Conservation (phyloP, 176 grass and related monocot genomes). For the Zea luxurians region DNA sequence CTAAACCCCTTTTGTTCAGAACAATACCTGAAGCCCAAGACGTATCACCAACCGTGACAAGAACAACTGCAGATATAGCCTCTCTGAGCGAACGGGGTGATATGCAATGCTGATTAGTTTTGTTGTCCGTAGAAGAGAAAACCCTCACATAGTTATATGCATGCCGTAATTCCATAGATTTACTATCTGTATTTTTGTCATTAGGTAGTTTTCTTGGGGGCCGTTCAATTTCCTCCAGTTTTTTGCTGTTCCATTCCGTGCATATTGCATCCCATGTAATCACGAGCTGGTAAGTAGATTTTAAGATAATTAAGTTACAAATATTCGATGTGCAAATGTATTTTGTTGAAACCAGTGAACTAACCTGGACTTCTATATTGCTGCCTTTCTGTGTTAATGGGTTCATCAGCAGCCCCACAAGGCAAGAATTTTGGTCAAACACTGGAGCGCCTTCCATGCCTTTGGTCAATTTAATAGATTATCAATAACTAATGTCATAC, state of each 20-base stretch:
- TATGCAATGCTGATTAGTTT: conserved; percentile 27
- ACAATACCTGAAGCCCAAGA: conserved; percentile 96
- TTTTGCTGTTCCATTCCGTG: conserved; percentile 43
- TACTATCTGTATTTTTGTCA: conserved; percentile 33
- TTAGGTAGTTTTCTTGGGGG: conserved; percentile 36
- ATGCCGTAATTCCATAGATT: conserved; percentile 29
- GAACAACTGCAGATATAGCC: conserved; percentile 75
- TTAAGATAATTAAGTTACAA: conserved; percentile 27
- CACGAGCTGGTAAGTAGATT: conserved; percentile 63
- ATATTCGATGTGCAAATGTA: conserved; percentile 20
- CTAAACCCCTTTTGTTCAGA: conserved; percentile 72
- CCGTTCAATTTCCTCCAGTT: conserved; percentile 43
- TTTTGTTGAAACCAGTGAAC: conserved; percentile 24
- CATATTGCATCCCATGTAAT: conserved; percentile 85
- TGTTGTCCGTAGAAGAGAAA: conserved; percentile 30
- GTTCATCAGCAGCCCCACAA: conserved; percentile 73
- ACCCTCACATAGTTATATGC: conserved; percentile 29
- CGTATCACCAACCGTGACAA: conserved; percentile 72
- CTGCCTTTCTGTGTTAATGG: conserved; percentile 79
- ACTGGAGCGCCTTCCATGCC: conserved; percentile 96
- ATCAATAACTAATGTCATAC: conserved; percentile 38
- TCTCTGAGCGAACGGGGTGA: conserved; percentile 43
- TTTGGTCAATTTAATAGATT: conserved; percentile 43
- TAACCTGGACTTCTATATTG: conserved; percentile 83
- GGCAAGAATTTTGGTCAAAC: conserved; percentile 65